These are phyloP conservation scores for Syzygium grande DNA, from an alignment of 345 rosid genomes.

Conservation along the genomic window DNA sequence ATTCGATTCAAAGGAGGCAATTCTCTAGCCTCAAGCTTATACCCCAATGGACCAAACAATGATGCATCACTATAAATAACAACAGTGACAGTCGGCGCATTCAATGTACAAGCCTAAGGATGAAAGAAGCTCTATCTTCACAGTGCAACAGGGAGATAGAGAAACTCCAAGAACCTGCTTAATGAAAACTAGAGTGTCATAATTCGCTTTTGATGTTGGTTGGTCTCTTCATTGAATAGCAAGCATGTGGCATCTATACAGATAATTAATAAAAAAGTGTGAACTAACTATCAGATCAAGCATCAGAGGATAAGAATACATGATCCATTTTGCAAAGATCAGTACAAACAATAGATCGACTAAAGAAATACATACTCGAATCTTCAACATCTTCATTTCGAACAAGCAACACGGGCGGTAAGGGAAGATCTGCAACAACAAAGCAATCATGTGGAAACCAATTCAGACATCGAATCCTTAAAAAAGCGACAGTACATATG, in stretches of 20 bases:
- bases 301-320: background rate
- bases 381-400: conserved; percentile 86
- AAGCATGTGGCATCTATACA: background rate
- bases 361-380: conserved; percentile 42
- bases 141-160: background rate
- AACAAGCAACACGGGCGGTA: conserved; percentile 69
- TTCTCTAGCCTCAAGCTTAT: background rate
- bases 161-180: background rate
- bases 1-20: background rate
- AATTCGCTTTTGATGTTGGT: background rate
- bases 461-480: background rate
- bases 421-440: conserved; percentile 56
- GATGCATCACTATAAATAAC: background rate
- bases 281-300: background rate
- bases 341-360: background rate
- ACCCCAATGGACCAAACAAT: background rate
- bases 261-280: background rate
- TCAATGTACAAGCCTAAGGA: background rate
- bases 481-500: background rate
- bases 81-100: background rate
- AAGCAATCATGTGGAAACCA: background rate
- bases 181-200: background rate
- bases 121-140: background rate
- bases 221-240: background rate
- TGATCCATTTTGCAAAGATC: background rate